These are phyloP conservation scores for Pelargonium fulgidum DNA, from an alignment of 441 rosid species.

Conservation along the genomic window DNA sequence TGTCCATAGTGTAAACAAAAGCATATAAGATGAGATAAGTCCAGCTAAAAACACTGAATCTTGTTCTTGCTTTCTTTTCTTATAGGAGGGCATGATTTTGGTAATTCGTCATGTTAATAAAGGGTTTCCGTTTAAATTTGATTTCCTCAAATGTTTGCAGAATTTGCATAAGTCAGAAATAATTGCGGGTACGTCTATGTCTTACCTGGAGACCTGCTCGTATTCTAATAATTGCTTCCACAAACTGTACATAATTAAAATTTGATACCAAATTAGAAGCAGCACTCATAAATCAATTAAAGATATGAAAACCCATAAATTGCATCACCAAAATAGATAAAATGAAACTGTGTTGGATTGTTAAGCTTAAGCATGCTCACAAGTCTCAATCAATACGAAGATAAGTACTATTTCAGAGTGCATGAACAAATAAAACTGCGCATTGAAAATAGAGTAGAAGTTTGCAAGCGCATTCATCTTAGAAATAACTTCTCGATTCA, in stretches of 20 bases:
- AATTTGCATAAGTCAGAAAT: background rate
- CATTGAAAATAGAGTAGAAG: background rate
- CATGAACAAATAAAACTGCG: background rate
- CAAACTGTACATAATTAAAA: conserved; percentile 47
- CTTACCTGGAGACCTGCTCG: conserved; percentile 53
- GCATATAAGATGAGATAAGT: background rate
- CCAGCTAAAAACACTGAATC: background rate
- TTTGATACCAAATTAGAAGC: conserved; percentile 2
- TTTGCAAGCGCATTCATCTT: background rate
- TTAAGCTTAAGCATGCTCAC: background rate
- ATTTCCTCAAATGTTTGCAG: background rate
- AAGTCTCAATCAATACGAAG: background rate
- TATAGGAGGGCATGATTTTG: background rate
- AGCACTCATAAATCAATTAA: background rate
- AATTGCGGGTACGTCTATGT: background rate
- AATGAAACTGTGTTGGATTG: background rate
- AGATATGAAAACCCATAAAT: background rate
- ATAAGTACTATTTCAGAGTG: background rate
- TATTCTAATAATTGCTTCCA: conserved; percentile 64
- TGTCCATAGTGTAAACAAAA: background rate
- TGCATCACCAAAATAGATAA: background rate
- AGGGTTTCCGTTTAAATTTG: background rate
- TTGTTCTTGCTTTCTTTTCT: background rate
- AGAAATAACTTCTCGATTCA: background rate
- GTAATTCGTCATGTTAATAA: background rate